phyloP scores from a whole-genome alignment of 192 early-diverging fungal genomes.

The Coemansia sp. region DNA sequence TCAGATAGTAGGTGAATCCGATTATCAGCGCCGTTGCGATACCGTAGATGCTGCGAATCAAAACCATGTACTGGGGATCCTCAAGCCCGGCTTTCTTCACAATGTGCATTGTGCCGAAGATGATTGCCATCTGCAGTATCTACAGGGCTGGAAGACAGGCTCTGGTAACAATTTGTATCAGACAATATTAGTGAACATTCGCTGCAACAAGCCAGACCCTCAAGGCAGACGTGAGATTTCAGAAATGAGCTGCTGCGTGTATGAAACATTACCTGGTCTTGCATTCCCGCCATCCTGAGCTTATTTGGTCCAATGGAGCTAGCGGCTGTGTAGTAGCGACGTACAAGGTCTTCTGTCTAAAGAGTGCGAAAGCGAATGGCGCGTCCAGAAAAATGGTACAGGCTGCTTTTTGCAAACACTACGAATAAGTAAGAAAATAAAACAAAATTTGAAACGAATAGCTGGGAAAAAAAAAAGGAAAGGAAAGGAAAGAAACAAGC shows the following conservation, averaged over 20 bases:
- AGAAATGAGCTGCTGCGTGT: not conserved
- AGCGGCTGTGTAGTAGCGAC: not conserved
- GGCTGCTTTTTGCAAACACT: not conserved
- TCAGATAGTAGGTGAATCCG: constrained; percentile 49
- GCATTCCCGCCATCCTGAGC: constrained; percentile 45
- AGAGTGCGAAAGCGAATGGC: not conserved
- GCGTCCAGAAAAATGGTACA: not conserved
- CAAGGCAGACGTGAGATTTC: not conserved
- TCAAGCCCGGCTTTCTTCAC: constrained; percentile 59
- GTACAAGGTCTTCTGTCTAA: not conserved
- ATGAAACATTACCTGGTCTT: constrained; percentile 39
- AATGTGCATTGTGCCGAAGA: constrained; percentile 68
- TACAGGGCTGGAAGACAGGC: constrained; percentile 7
- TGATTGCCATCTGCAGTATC: constrained; percentile 57
- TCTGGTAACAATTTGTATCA: not conserved
- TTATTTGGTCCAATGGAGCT: not conserved
- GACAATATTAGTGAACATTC: not conserved
- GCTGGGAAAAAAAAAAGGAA: constrained; percentile 1
- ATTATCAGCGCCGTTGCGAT: constrained; percentile 26
- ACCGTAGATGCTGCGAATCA: constrained; percentile 33
- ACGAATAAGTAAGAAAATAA: constrained; percentile 1
- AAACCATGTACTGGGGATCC: constrained; percentile 36
- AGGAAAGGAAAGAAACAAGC: not conserved
- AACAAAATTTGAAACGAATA: constrained; percentile 7
- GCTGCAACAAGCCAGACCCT: not conserved